Evolutionary conservation across 257 asterid genomes (phyloP).

Genomic region (Fraxinus americana): DNA sequence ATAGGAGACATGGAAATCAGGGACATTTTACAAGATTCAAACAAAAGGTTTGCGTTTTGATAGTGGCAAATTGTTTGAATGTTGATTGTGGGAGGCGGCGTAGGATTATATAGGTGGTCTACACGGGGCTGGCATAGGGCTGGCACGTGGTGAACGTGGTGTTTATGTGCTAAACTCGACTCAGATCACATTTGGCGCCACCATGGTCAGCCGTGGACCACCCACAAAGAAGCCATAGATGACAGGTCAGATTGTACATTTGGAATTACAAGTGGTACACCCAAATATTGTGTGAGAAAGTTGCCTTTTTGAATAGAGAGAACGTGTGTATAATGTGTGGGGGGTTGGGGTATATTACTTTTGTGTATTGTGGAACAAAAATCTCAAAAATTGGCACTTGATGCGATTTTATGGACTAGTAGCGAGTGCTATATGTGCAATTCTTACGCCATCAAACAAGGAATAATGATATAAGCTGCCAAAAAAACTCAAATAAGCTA

Average conservation of each 20-base stretch:
- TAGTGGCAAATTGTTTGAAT: slow-evolving; percentile 4
- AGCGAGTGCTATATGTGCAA: not conserved
- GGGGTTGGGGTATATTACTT: not conserved
- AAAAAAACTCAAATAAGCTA: too few species aligned
- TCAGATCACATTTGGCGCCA: slow-evolving; percentile 12
- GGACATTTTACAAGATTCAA: not conserved
- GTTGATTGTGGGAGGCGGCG: slow-evolving; percentile 6
- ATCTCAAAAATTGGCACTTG: slow-evolving; percentile 19
- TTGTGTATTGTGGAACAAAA: not conserved
- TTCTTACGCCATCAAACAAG: not conserved
- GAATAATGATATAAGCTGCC: too few species aligned
- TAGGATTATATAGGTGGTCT: slow-evolving; percentile 8
- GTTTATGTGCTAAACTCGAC: slow-evolving; percentile 7
- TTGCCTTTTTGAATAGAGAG: not conserved
- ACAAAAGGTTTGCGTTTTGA: not conserved
- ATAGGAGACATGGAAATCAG: not conserved
- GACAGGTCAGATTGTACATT: slow-evolving; percentile 15
- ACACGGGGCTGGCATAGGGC: slow-evolving; percentile 10
- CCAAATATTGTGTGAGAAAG: slow-evolving; percentile 11
- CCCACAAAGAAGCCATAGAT: slow-evolving; percentile 27
- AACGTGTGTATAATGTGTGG: not conserved
- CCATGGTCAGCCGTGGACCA: slow-evolving; percentile 17
- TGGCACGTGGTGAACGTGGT: slow-evolving; percentile 24
- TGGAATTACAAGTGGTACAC: not conserved
- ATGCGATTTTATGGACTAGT: slow-evolving; percentile 9